A percentile compares a stretch with the other conserved stretches of the same genome.
Evolutionary conservation across 2,329 filamentous ascomycete species (phyloP).

Genomic region (Penicillium sp.): DNA sequence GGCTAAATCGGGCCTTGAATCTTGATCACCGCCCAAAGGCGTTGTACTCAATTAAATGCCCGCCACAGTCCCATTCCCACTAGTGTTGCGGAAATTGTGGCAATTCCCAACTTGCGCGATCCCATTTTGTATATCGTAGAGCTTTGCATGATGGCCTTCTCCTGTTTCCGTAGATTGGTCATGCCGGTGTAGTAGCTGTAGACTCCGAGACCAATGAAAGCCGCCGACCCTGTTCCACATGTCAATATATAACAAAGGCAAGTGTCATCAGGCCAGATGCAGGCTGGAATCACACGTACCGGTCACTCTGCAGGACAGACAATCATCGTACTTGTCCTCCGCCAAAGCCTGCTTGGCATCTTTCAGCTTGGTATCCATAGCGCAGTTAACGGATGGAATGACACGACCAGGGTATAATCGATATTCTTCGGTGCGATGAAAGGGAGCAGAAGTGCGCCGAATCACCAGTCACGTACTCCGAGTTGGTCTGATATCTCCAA

Average conservation of each 20-base stretch:
- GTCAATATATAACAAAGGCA: conserved; percentile 9
- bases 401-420: conserved; percentile 36
- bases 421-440: background rate
- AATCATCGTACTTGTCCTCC: conserved; percentile 55
- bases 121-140: conserved; percentile 69
- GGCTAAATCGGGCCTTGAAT: background rate
- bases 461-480: background rate
- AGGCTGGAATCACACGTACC: conserved; percentile 47
- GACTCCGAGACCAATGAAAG: conserved; percentile 69
- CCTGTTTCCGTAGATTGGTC: conserved; percentile 64
- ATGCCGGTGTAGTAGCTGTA: conserved; percentile 77
- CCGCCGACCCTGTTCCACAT: conserved; percentile 59
- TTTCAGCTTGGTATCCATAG: conserved; percentile 54
- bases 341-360: conserved; percentile 57
- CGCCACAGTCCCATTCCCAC: conserved; percentile 69
- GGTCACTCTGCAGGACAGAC: conserved; percentile 65
- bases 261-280: background rate
- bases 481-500: conserved; percentile 1
- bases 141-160: conserved; percentile 60
- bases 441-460: background rate
- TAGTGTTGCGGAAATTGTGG: conserved; percentile 63
- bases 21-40: background rate
- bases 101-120: conserved; percentile 64
- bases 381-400: conserved; percentile 45
- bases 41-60: conserved; percentile 51